Conservation (phyloP, 202 grass and related monocot species). For the Setaria viridis region DNA sequence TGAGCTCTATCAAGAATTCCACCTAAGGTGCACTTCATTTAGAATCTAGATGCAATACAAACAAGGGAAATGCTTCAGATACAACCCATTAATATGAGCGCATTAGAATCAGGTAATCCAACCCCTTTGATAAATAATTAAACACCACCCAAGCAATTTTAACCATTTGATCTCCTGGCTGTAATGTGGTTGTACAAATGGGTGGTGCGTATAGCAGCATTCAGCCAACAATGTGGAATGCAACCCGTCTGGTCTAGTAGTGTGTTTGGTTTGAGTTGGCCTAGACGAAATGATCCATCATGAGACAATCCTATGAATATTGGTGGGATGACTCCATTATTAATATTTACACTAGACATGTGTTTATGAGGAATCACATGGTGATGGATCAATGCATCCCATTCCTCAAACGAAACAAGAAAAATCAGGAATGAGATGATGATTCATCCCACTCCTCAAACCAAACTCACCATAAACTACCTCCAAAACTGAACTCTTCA, state of each 20-base stretch:
- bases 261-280: conserved; percentile 1
- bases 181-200: background rate
- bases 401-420: background rate
- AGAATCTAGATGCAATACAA: background rate
- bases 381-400: background rate
- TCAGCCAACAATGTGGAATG: conserved; percentile 1
- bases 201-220: background rate
- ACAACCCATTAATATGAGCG: background rate
- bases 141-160: background rate
- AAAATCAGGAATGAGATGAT: background rate
- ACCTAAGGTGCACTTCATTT: background rate
- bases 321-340: background rate
- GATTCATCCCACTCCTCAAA: background rate
- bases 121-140: background rate
- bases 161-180: background rate
- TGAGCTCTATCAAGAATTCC: background rate
- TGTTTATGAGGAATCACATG: background rate
- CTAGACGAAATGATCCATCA: background rate
- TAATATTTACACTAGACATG: background rate
- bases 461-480: background rate
- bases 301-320: background rate
- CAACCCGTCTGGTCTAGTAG: background rate
- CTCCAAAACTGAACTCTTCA: background rate
- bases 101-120: background rate
- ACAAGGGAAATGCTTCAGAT: background rate